Evolutionary conservation across 2,329 filamentous ascomycete species (phyloP), one percentile per base, ranked within the genome.

Genomic region (Xylariaceae sp.): DNA sequence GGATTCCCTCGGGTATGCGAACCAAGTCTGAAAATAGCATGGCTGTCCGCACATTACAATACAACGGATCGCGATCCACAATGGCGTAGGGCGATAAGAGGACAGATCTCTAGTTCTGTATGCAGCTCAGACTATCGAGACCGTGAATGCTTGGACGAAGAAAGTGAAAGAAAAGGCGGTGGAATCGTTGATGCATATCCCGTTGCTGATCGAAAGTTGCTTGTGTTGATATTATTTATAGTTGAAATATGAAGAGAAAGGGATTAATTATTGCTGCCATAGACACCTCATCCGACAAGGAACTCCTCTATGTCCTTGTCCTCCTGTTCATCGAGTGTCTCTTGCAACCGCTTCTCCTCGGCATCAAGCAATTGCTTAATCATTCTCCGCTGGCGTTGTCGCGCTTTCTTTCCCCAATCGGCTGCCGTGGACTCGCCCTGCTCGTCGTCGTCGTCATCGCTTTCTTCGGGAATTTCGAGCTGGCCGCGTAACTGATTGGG

Each of bases 221-320:
- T 6, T 54, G 48, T 15, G 37, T 56, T 62, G 37, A 35, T 58
- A 49, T 51, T 58, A 44, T 56, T 35, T 54, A 42, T 45, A 51
- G 47, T 51, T 57, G 59, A 51, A 30, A 18, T 45, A 37, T 49
- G 17, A 18, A 52, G 13, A 51, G 8, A 15, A 30, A 4, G 23
- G 23, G 23, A 30, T 30, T 55, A 62, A 30, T 30, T 53, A 54
- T 47, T 37, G 11, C 13, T n/a, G 35, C 42, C 45, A 11, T 8
- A 39, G 45, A 13, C 11, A 18, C 7, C 42, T 51, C 58, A 71
- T 35, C 60, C 67, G 35, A 69, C 79, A 72, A 92, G 73, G 67
- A 88, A 84, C 73, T 92, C 86, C 70, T 85, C 82, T 66, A 92
- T 88, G 72, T 92, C 88, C 75, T 88, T 88, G 72, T 90, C 87